Evolutionary conservation across 257 asterid genomes (phyloP), one percentile per base, ranked within the genome.

Genomic region (Solanum virginianum): DNA sequence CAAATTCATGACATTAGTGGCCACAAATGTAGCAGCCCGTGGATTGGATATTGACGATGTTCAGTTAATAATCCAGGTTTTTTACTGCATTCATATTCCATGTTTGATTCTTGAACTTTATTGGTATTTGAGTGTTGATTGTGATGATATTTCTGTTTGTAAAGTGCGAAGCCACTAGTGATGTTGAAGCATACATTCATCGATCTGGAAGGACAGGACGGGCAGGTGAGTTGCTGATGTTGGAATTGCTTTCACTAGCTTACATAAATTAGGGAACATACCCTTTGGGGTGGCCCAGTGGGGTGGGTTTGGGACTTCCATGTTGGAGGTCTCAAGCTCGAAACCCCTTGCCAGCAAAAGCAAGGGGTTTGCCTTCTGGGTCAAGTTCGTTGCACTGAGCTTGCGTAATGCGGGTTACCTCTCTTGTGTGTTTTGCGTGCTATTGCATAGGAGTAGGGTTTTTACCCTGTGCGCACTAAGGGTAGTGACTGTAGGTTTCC

Each of bases 191-290:
- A 63, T 97, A 97, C 90, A 97, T 97, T 88, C 99, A 97, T 92
- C 93, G 99, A 20, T 97, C 99, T 90, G 99, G 99, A 84, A 90
- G 99, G 84, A 97, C 99, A 22, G 99, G 99, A 54, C 91, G 99
- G 88, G 99, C 99, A 39, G 99, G 99, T 94, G 85, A 84, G 83
- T 86, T 66, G 22, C 66, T 87, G 63, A 63, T 91, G 20, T 70
- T 83, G 14, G 16, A 54, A 43, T 83, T 72, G 32, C 71, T 84
- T 59, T 53, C 9, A 17, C 54, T 51, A 15, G 79, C 53, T 68
- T 68, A 49, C 82, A 36, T 13, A 41, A 20, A 49, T 77, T 24
- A 75, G 84, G 72, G 81, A 88, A 39, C 65, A 68, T 59, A 36
- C 41, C 41, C 41, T 36, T 36, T 5, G 41, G 41, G 41, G 41